phyloP scores from a whole-genome alignment of 2,329 filamentous ascomycete species.

The Aquanectria penicillioides region DNA sequence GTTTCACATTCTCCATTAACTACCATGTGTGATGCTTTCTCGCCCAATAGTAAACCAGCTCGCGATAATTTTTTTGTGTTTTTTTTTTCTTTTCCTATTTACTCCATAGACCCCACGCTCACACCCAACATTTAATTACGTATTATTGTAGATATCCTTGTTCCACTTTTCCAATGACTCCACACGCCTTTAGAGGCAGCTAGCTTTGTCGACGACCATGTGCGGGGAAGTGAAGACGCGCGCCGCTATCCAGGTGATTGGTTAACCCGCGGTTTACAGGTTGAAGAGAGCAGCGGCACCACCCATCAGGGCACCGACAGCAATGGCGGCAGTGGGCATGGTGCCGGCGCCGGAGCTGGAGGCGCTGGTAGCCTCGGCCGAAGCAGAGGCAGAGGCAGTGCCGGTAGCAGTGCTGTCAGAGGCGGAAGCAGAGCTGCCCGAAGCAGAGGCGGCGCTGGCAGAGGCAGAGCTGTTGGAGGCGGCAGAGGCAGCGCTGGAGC shows the following conservation, averaged over 20 bases:
- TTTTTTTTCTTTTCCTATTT: neutral
- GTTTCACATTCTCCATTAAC: too few species aligned
- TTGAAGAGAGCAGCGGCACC: constrained; percentile 19
- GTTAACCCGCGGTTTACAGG: constrained; percentile 2
- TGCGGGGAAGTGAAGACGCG: constrained; percentile 13
- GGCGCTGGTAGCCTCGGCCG: constrained; percentile 6
- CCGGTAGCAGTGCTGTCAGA: constrained; percentile 6
- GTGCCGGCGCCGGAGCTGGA: constrained; percentile 7
- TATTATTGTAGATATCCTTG: constrained; percentile 4
- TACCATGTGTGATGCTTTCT: too few species aligned
- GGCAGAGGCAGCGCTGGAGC: neutral
- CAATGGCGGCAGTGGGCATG: constrained; percentile 17
- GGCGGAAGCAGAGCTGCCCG: neutral
- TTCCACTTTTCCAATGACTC: neutral
- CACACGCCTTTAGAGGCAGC: too few species aligned
- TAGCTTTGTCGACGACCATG: neutral
- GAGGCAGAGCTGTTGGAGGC: neutral
- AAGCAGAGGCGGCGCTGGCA: neutral
- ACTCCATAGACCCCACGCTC: too few species aligned
- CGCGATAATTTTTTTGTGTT: neutral
- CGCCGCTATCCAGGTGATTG: too few species aligned
- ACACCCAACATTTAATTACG: too few species aligned
- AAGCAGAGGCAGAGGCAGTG: neutral
- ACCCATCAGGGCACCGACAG: constrained; percentile 20
- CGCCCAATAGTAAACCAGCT: too few species aligned